Conservation (phyloP, 2,329 filamentous ascomycete genomes). For the Decorospora gaudefroyi region DNA sequence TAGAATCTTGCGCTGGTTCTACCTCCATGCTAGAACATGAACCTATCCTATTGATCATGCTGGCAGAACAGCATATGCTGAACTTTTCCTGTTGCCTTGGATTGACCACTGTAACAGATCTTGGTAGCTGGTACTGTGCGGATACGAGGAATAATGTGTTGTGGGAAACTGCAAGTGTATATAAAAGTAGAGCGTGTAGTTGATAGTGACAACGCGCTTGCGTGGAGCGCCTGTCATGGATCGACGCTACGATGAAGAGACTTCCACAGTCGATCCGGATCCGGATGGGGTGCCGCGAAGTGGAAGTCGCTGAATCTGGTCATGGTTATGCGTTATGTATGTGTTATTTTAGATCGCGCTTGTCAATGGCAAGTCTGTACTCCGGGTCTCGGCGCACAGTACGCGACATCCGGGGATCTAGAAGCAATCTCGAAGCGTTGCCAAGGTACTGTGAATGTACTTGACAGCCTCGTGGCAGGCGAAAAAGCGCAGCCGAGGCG, state of each 20-base stretch:
- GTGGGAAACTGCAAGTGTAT: no score
- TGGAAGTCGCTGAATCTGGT: background rate
- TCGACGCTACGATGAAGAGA: conserved; percentile 1
- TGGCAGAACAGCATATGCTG: no score
- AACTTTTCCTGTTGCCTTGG: background rate
- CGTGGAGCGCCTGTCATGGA: background rate
- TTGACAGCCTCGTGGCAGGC: no score
- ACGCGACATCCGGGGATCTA: conserved; percentile 1
- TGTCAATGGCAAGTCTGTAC: background rate
- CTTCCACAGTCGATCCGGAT: background rate
- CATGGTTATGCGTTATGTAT: background rate
- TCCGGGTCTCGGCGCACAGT: conserved; percentile 1
- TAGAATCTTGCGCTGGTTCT: no score
- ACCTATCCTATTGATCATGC: no score
- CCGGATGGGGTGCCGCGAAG: background rate
- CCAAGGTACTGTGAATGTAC: no score
- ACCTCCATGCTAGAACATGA: no score
- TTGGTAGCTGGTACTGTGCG: conserved; percentile 5
- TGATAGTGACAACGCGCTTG: conserved; percentile 6
- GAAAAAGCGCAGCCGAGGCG: background rate
- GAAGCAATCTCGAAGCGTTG: conserved; percentile 11
- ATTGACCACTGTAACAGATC: no score
- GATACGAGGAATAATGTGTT: conserved; percentile 4
- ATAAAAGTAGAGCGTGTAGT: background rate
- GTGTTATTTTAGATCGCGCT: background rate